These are phyloP conservation scores for Cyanophora paradoxa DNA, from an alignment of 78 protist species.

Conservation along the genomic window DNA sequence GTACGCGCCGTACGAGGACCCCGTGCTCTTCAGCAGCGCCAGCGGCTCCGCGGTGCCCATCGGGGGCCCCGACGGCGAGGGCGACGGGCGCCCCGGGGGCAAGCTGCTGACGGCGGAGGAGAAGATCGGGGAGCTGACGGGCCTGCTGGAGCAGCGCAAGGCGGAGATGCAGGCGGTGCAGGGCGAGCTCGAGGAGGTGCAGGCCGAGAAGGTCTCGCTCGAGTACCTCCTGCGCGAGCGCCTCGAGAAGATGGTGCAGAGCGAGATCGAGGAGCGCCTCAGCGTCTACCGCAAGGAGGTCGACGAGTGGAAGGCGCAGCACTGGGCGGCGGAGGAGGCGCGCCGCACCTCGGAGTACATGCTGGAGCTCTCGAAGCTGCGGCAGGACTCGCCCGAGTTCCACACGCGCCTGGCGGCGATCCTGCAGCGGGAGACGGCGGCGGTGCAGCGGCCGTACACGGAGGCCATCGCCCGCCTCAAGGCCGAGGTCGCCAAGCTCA, in stretches of 20 bases:
- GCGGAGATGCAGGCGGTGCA: not conserved
- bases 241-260: constrained; percentile 1
- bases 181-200: not conserved
- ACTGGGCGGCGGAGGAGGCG: constrained; percentile 3
- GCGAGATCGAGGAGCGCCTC: not conserved
- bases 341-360: constrained; percentile 1
- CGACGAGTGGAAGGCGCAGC: constrained; percentile 2
- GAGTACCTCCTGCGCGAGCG: constrained; percentile 10
- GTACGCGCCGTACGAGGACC: not conserved
- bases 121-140: constrained; percentile 8
- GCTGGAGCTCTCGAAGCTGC: not conserved
- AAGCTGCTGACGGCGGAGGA: constrained; percentile 13
- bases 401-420: not conserved
- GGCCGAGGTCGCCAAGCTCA: too few species aligned
- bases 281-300: not conserved
- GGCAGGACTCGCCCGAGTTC: not conserved
- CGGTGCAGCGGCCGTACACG: not conserved
- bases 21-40: not conserved
- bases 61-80: too few species aligned
- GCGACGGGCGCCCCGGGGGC: too few species aligned
- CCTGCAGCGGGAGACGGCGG: not conserved
- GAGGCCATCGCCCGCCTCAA: not conserved
- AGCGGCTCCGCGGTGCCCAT: too few species aligned
- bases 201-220: not conserved
- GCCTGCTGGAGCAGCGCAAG: not conserved